A percentile compares a stretch with the other conserved stretches of the same genome.
phyloP scores from a whole-genome alignment of 2,329 filamentous ascomycete genomes.

The Talaromyces marneffei region DNA sequence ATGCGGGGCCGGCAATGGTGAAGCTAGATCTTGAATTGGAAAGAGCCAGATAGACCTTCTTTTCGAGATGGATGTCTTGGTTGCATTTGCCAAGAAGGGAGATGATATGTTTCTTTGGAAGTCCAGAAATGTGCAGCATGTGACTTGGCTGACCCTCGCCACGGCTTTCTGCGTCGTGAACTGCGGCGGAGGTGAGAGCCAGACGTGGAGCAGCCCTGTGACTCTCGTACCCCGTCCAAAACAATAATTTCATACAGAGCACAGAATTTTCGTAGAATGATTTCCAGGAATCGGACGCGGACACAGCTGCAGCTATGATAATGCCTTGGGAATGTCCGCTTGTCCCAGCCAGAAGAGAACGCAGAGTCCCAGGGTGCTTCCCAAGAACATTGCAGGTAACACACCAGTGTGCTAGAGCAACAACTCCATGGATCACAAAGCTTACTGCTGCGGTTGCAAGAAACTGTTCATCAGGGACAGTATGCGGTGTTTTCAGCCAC shows the following conservation, averaged over 20 bases:
- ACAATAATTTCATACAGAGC: conserved; percentile 82
- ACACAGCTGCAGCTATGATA: conserved; percentile 83
- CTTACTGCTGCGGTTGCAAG: not conserved
- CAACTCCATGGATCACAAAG: not conserved
- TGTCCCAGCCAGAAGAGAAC: conserved; percentile 38
- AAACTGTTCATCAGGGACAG: not conserved
- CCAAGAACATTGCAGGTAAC: not conserved
- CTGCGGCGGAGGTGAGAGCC: not conserved
- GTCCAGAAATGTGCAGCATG: not conserved
- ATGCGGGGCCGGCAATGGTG: not conserved
- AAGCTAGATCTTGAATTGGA: not conserved
- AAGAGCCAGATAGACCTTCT: not conserved
- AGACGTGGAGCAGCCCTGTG: not conserved
- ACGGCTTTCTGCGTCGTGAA: not conserved
- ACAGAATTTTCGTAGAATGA: conserved; percentile 74
- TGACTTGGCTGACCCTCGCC: conserved; percentile 2
- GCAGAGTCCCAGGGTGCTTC: not conserved
- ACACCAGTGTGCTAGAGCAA: not conserved
- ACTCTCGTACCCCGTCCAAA: conserved; percentile 61
- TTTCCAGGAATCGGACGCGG: conserved; percentile 87
- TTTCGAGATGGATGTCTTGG: not conserved
- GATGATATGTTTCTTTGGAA: not conserved
- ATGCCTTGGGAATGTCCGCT: conserved; percentile 92
- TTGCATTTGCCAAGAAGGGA: not conserved
- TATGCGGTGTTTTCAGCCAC: not conserved